Evolutionary conservation across 1,284 basidiomycete species (phyloP), one percentile per base, ranked within the genome.

Genomic region (Moniliophthora roreri): DNA sequence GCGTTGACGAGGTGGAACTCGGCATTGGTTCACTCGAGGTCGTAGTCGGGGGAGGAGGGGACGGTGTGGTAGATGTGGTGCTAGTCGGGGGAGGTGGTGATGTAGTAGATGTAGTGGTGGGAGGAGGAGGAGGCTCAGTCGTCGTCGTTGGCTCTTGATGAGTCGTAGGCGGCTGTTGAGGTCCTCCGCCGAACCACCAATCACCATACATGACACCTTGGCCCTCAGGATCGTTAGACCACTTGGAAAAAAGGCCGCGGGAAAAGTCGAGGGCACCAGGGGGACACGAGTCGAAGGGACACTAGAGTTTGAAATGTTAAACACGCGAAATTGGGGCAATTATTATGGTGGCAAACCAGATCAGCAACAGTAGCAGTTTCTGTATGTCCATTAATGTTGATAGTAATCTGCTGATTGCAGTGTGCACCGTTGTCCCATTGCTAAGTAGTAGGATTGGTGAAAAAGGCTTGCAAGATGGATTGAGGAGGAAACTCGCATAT

Each of bases 401-500:
- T 53, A 38, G 48, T 48, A 16, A 53, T 53, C 26, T 40, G 23
- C 26, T 48, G 26, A 37, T 35, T 41, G 41, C 52, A 53, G 39
- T 53, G 52, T 39, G 47, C 16, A 20, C 48, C 52, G 35, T 28
- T 36, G 32, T 53, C 46, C 47, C 52, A 49, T 28, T 45, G 37
- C 52, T 48, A 26, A 46, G 0, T 26, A 46, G 13, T 28, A 7
- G n/a, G 8, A 15, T 46, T 18, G 13, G 24, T 23, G n/a, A 23
- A 16, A n/a, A n/a, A 15, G 24, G 15, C 5, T 7, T 4, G 11
- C 28, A 32, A 32, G 28, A 32, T 24, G 24, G 10, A 8, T 26
- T 28, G 44, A 5, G 24, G 28, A 8, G 13, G 15, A 32, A 28
- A 32, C 16, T 46, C 18, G 28, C 44, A 28, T 32, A 11, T 28